Base-by-base conservation (phyloP, 2,329 filamentous ascomycete species). In the Trichoderma citrinoviride region DNA sequence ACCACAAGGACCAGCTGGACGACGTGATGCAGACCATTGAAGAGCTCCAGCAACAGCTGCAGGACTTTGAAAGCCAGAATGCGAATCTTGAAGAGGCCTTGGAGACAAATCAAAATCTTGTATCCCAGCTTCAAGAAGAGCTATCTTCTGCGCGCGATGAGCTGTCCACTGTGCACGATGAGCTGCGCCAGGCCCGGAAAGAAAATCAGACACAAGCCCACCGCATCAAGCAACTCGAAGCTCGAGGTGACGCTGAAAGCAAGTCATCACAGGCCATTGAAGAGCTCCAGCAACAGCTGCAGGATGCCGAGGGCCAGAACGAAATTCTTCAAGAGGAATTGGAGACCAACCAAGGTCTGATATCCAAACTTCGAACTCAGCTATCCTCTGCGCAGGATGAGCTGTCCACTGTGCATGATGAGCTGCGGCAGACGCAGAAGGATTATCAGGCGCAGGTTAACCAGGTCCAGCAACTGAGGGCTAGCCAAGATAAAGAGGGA, bases 401-500 rank as follows among this genome's bases (percentile, higher is more conserved):
- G 70, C 77, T 93, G 4, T 85, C 88, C 2, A 77, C 80, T 7
- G 83, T 88, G 10, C 86, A 85, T 61, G 90, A 93, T 68, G 87
- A 92, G 64, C 80, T 93, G 33, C 88, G 89, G 54, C 84, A 90
- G 56, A 85, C 85, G 25, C 85, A 88, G 68, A 82, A 88, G 23
- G 86, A 89, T 68, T 83, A 86, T 72, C 84, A 87, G 68, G 74
- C 81, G 1, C 81, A 91, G 66, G 80, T 81, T 56, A 88, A 91
- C 68, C 91, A 93, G 73, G 82, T 92, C n/a, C 87, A 91, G 60
- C 85, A 91, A 29, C 77, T 93, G 15, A 89, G 92, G 89, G 21
- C 71, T 84, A 57, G 82, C 14, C 10, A 85, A 71, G 90, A 93
- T 72, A 84, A 85, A 52, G 85, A 91, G 67, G 87, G 90, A 25